Conservation (phyloP, 345 rosid species). For the Salix suchowensis region DNA sequence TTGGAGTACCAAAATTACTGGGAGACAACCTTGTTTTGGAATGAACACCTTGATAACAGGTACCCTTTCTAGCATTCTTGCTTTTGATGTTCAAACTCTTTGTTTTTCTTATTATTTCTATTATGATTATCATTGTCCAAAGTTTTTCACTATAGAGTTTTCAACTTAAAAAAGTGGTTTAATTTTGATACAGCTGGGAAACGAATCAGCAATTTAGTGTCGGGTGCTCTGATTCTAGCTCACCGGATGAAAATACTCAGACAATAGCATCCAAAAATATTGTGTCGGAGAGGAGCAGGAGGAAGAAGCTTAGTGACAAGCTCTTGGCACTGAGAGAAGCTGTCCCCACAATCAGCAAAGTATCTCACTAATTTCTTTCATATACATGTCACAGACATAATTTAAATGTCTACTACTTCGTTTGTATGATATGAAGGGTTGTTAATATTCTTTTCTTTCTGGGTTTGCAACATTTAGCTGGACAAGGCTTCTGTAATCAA, state of each 20-base stretch:
- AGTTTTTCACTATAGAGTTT: too few species aligned
- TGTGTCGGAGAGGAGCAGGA: slow-evolving; percentile 77
- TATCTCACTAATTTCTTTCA: not conserved
- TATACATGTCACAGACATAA: not conserved
- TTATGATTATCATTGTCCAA: not conserved
- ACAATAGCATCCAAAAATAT: slow-evolving; percentile 73
- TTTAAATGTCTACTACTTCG: not conserved
- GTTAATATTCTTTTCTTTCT: not conserved
- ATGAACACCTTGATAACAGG: slow-evolving; percentile 41
- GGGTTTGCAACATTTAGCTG: slow-evolving; percentile 41
- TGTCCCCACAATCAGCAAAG: slow-evolving; percentile 93
- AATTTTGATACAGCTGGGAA: slow-evolving; percentile 12
- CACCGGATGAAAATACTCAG: slow-evolving; percentile 78
- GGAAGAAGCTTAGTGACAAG: slow-evolving; percentile 84
- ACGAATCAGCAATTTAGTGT: slow-evolving; percentile 14
- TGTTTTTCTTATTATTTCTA: not conserved
- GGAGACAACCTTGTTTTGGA: slow-evolving; percentile 56
- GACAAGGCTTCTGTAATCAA: slow-evolving; percentile 97
- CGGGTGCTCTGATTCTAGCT: slow-evolving; percentile 73
- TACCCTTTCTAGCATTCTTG: not conserved
- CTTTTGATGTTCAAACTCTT: not conserved
- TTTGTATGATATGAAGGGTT: not conserved
- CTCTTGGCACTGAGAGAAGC: slow-evolving; percentile 85
- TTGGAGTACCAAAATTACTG: slow-evolving; percentile 55
- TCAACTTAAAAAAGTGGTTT: not conserved